phyloP scores from a whole-genome alignment of 768 basidiomycete genomes.

The Lenzites betulinus region DNA sequence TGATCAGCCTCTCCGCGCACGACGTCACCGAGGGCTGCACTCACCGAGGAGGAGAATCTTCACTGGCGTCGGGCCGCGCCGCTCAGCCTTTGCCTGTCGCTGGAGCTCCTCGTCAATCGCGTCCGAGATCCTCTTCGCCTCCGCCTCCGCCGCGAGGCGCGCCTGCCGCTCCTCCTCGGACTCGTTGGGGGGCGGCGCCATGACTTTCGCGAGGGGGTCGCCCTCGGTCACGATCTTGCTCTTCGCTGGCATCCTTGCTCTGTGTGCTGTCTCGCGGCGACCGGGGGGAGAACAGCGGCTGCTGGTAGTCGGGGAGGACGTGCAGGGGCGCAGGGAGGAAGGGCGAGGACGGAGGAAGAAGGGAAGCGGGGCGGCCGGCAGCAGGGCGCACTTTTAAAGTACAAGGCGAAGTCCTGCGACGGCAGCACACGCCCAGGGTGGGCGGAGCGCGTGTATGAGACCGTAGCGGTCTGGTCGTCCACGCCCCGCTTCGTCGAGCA shows the following conservation, averaged over 20 bases:
- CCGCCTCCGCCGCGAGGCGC: slow-evolving; percentile 51
- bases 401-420: slow-evolving; percentile 49
- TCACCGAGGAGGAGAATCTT: slow-evolving; percentile 41
- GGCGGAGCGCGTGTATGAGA: slow-evolving; percentile 21
- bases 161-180: slow-evolving; percentile 44
- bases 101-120: slow-evolving; percentile 43
- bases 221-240: slow-evolving; percentile 20
- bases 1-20: neutral
- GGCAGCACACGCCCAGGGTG: slow-evolving; percentile 28
- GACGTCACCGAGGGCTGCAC: neutral
- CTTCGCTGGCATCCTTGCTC: slow-evolving; percentile 9
- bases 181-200: slow-evolving; percentile 59
- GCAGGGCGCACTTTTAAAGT: slow-evolving; percentile 63
- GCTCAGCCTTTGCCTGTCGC: slow-evolving; percentile 31
- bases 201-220: slow-evolving; percentile 60
- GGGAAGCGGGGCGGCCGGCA: slow-evolving; percentile 6
- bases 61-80: slow-evolving; percentile 31
- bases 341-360: neutral
- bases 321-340: neutral
- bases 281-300: neutral
- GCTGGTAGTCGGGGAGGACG: no score
- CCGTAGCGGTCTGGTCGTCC: neutral
- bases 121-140: slow-evolving; percentile 59
- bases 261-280: neutral
- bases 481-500: neutral